These are phyloP conservation scores for Hordeum vulgare DNA, from an alignment of 176 grass and related monocot species.

Conservation along the genomic window MorexV3_pseudomolecules_assembly NC_058518.1:296382857-296383356, in stretches of 20 bases:
- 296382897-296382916: not conserved
- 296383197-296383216: too few species aligned
- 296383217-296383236: too few species aligned
- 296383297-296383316: too few species aligned
- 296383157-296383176: too few species aligned
- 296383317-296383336: too few species aligned
- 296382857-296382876: not conserved
- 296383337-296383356: too few species aligned
- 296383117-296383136: not conserved
- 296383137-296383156: not conserved
- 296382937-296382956: not conserved
- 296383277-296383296: not conserved
- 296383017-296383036: not conserved
- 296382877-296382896: not conserved
- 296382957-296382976: not conserved
- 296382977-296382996: not conserved
- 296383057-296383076: not conserved
- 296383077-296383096: not conserved
- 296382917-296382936: not conserved
- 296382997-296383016: not conserved
- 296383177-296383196: too few species aligned
- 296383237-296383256: too few species aligned
- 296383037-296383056: not conserved
- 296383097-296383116: not conserved
- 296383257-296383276: too few species aligned